Evolutionary conservation across 257 asterid species (phyloP).

Genomic region (Echites panduratus): DNA sequence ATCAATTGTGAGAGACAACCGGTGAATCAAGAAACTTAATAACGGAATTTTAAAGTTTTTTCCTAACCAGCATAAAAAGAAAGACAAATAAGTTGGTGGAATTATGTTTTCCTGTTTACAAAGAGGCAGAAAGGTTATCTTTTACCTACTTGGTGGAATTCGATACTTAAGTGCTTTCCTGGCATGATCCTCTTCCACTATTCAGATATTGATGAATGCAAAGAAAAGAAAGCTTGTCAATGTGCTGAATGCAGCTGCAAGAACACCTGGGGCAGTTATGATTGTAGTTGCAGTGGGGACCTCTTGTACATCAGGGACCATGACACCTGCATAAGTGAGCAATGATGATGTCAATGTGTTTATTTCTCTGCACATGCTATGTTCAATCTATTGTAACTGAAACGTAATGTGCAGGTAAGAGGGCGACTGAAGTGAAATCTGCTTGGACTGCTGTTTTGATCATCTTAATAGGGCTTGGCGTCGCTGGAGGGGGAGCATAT

Average conservation of each 20-base stretch:
- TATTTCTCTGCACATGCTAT: background rate
- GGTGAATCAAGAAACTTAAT: too few species aligned
- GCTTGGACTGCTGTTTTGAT: conserved; percentile 73
- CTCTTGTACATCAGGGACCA: conserved; percentile 71
- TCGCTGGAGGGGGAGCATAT: conserved; percentile 59
- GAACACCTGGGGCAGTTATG: conserved; percentile 84
- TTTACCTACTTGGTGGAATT: conserved; percentile 1
- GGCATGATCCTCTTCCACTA: conserved; percentile 6
- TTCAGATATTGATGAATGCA: conserved; percentile 74
- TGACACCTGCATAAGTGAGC: conserved; percentile 86
- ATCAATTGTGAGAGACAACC: background rate
- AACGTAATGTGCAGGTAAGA: conserved; percentile 44
- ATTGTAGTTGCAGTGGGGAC: conserved; percentile 62
- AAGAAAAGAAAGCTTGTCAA: conserved; percentile 77
- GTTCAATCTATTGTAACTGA: conserved; percentile 5
- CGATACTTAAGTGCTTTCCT: conserved; percentile 7
- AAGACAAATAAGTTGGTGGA: background rate
- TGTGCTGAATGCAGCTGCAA: conserved; percentile 85
- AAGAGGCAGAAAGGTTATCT: background rate
- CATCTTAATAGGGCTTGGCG: conserved; percentile 51
- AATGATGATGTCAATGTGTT: background rate
- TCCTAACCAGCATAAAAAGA: background rate
- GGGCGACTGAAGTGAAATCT: conserved; percentile 52
- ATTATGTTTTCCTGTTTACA: background rate
- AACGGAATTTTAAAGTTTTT: too few species aligned